Base-by-base conservation (phyloP, 2,329 filamentous ascomycete species). In the Cyphellophora europaea region DNA sequence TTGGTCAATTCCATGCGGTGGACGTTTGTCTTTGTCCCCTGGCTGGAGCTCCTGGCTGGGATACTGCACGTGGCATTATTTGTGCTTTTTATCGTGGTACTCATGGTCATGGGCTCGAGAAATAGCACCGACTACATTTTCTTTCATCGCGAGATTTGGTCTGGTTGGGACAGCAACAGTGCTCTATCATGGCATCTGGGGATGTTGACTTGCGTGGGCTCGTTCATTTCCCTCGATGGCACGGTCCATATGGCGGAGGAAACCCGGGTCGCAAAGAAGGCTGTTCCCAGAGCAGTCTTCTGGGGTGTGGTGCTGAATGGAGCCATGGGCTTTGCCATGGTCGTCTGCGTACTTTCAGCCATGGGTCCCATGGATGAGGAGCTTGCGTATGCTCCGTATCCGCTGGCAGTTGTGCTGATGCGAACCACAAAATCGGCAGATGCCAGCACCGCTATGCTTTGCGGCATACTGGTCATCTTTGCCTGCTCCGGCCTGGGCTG, bases 161-260 rank as follows among this genome's bases (percentile, higher is more conserved):
- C 50, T 14, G 36, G 53, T 5, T 63, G 56, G 56, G 8, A 19
- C 17, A 27, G 47, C 29, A 59, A 51, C 27, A 25, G 41, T 1
- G 55, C 49, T 16, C 45, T 60, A 1, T 43, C 49, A 6, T 64
- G 53, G 47, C 55, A 56, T 13, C 41, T 65, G 12, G 62, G 60
- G 0, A 43, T 63, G 11, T 40, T 61, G 17, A 19, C 30, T 6
- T 11, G 11, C 6, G 6, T 10, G 6, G 8, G 13, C 17, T 50
- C 58, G 5, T 48, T 48, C 3, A 47, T 51, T 3, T 56, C 54
- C 41, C 66, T 64, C 32, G 66, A 71, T 32, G 58, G 62, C 10
- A 59, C 62, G 5, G 53, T 70, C 0, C 66, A 71, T 37, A 64
- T 68, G 58, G 62, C 59, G 21, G 62, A 65, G 37, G 62, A 66